A percentile compares a stretch with the other conserved stretches of the same genome.
Evolutionary conservation across 1,284 basidiomycete species (phyloP).

Genomic region (Somion occarium): DNA sequence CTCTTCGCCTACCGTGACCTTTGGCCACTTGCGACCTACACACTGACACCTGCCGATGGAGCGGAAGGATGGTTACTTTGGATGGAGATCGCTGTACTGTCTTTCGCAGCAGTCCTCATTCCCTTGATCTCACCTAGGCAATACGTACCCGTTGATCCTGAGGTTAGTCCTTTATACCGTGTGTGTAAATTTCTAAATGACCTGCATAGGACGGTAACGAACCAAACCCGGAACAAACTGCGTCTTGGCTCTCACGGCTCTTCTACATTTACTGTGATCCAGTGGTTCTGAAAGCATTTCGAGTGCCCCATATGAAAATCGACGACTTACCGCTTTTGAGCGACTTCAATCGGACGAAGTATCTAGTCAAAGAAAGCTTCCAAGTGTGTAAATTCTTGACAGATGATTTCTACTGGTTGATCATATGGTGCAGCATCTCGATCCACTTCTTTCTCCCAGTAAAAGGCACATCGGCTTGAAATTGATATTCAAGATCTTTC

Average conservation of each 20-base stretch:
- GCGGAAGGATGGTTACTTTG: conserved; percentile 25
- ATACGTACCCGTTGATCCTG: conserved; percentile 35
- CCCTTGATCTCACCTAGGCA: conserved; percentile 37
- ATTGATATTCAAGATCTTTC: conserved; percentile 10
- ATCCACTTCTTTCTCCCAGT: conserved; percentile 22
- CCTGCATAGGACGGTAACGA: conserved; percentile 18
- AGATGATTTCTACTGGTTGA: not conserved
- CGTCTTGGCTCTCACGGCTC: conserved; percentile 26
- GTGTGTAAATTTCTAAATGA: not conserved
- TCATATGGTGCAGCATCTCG: conserved; percentile 21
- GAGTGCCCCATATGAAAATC: conserved; percentile 24
- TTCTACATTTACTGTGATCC: conserved; percentile 29
- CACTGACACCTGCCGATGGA: conserved; percentile 33
- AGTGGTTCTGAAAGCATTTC: conserved; percentile 26
- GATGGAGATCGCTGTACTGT: conserved; percentile 31
- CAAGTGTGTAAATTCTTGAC: conserved; percentile 14
- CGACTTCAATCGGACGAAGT: conserved; percentile 40
- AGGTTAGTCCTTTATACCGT: conserved; percentile 25
- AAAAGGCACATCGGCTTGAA: conserved; percentile 7
- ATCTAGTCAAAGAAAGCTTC: conserved; percentile 33
- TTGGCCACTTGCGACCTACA: conserved; percentile 52
- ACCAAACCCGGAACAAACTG: conserved; percentile 33
- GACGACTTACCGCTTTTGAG: conserved; percentile 38
- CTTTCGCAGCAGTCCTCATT: conserved; percentile 32
- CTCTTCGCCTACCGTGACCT: conserved; percentile 57